phyloP scores from a whole-genome alignment of 2,329 filamentous ascomycete genomes.

The Calonectria crousiana region DNA sequence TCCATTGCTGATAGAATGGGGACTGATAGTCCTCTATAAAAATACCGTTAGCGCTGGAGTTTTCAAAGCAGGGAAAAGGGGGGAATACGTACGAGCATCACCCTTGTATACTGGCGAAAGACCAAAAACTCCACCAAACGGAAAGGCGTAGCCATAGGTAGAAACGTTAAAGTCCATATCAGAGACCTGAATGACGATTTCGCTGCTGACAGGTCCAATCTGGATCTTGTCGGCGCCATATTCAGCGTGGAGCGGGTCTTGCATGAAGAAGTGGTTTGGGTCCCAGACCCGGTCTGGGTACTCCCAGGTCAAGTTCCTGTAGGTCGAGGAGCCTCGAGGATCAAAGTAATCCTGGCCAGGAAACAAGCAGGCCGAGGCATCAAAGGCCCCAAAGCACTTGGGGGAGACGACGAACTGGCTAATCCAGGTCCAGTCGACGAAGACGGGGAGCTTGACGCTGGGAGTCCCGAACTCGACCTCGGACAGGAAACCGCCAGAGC shows the following conservation, averaged over 20 bases:
- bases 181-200: conserved; percentile 14
- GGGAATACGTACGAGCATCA: conserved; percentile 10
- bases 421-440: conserved; percentile 26
- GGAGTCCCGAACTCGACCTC: conserved; percentile 19
- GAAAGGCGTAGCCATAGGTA: conserved; percentile 18
- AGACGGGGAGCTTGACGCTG: conserved; percentile 8
- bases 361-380: conserved; percentile 8
- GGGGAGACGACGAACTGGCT: conserved; percentile 23
- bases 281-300: conserved; percentile 17
- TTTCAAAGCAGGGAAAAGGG: neutral
- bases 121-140: conserved; percentile 20
- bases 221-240: conserved; percentile 18
- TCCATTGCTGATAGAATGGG: conserved; percentile 23
- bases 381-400: conserved; percentile 20
- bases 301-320: conserved; percentile 13
- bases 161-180: conserved; percentile 24
- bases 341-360: conserved; percentile 17
- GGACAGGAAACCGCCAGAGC: conserved; percentile 12
- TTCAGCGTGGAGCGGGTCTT: conserved; percentile 15
- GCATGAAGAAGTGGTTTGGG: conserved; percentile 19
- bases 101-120: conserved; percentile 16
- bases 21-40: conserved; percentile 21
- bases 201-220: conserved; percentile 16
- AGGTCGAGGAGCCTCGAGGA: conserved; percentile 15
- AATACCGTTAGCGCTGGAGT: neutral